Percentiles rank a stretch among this genome's conserved stretches.
Conservation (phyloP, 2,329 filamentous ascomycete genomes). For the Trichoderma atroviride region DNA sequence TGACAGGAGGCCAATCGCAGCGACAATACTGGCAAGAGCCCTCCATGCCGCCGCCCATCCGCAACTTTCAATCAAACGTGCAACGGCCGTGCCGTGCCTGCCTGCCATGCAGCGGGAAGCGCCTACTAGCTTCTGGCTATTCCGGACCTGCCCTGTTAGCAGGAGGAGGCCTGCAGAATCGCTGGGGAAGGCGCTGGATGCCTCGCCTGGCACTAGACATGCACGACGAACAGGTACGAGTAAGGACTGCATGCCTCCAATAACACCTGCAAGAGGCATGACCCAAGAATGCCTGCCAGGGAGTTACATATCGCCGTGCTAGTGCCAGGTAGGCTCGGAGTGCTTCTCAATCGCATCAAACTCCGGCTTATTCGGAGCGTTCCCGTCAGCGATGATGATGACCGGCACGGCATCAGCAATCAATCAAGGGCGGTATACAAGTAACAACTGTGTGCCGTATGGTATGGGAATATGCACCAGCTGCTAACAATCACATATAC, state of each 20-base stretch:
- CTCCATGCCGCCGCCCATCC: not conserved
- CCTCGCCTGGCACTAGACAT: not conserved
- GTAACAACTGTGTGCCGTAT: not conserved
- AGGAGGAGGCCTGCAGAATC: not conserved
- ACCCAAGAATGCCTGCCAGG: not conserved
- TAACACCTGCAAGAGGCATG: not conserved
- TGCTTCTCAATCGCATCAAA: not conserved
- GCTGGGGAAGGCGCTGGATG: not conserved
- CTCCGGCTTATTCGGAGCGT: conserved; percentile 16
- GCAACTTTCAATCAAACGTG: not conserved
- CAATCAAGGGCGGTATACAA: not conserved
- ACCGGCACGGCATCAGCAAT: conserved; percentile 6
- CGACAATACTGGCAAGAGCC: not conserved
- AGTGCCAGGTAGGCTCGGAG: not conserved
- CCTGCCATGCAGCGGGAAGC: not conserved
- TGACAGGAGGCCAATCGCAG: not conserved
- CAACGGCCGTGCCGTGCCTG: not conserved
- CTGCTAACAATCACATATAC: not conserved
- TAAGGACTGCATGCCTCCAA: not conserved
- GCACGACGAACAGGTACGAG: not conserved
- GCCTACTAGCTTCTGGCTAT: conserved; percentile 2
- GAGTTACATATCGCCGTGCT: not conserved
- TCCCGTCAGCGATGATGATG: conserved; percentile 17
- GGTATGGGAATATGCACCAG: not conserved
- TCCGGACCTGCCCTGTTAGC: conserved; percentile 3